Percentiles rank a stretch among this genome's conserved stretches.
These are phyloP conservation scores for Fusarium foetens DNA, from an alignment of 2,329 filamentous ascomycete genomes.

Conservation along the genomic window DNA sequence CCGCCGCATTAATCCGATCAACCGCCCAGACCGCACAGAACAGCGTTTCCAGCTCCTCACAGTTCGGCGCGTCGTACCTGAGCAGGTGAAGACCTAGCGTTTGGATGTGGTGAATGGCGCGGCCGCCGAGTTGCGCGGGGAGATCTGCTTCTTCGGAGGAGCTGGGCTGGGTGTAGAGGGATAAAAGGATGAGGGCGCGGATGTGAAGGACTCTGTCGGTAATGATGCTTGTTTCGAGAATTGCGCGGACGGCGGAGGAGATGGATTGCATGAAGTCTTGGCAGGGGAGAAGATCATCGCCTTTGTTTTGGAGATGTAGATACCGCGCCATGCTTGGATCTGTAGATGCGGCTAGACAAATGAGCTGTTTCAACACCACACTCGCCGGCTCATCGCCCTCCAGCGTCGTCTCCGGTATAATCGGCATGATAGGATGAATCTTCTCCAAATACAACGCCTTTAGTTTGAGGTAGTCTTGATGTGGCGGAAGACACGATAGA, in stretches of 20 bases:
- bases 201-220: constrained; percentile 65
- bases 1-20: constrained; percentile 67
- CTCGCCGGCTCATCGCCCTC: constrained; percentile 48
- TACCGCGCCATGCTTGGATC: constrained; percentile 58
- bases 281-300: constrained; percentile 53
- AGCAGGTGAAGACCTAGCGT: constrained; percentile 65
- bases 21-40: constrained; percentile 71
- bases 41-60: constrained; percentile 58
- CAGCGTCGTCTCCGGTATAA: constrained; percentile 55
- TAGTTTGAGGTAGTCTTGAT: constrained; percentile 58
- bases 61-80: constrained; percentile 52
- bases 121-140: constrained; percentile 62
- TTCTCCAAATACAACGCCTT: constrained; percentile 60
- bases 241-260: constrained; percentile 59
- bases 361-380: constrained; percentile 63
- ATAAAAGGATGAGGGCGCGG: constrained; percentile 63
- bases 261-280: constrained; percentile 61
- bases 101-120: constrained; percentile 67
- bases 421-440: constrained; percentile 65
- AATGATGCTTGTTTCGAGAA: constrained; percentile 64
- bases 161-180: constrained; percentile 68
- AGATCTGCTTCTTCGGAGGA: constrained; percentile 64
- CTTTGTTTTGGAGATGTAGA: constrained; percentile 56
- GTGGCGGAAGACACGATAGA: constrained; percentile 59
- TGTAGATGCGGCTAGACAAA: constrained; percentile 64